Percentiles rank a stretch among this genome's conserved stretches.
Conservation (phyloP, 2,329 filamentous ascomycete species). For the Chaetoscypha palmicola region DNA sequence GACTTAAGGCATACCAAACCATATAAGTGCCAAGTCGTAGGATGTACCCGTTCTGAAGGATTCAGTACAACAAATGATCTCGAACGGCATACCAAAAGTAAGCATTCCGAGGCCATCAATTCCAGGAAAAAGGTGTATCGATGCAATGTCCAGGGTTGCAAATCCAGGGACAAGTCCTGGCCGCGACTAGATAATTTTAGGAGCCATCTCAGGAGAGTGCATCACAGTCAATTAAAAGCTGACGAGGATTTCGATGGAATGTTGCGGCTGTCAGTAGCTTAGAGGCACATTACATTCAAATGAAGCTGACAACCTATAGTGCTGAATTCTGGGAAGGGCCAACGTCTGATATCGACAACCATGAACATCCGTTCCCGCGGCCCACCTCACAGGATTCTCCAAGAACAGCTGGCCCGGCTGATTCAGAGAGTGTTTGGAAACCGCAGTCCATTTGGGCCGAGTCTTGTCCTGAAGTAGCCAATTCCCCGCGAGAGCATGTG, state of each 20-base stretch:
- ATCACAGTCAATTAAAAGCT: conserved; percentile 34
- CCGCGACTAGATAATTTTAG: conserved; percentile 81
- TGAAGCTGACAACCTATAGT: conserved; percentile 13
- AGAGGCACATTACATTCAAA: conserved; percentile 1
- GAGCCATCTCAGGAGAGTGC: conserved; percentile 66
- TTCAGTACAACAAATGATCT: conserved; percentile 80
- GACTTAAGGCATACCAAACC: conserved; percentile 61
- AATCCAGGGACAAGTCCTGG: conserved; percentile 62
- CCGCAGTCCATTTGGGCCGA: conserved; percentile 6
- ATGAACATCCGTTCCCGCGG: conserved; percentile 8
- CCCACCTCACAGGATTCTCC: conserved; percentile 4
- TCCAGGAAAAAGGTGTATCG: conserved; percentile 48
- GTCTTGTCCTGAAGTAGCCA: conserved; percentile 18
- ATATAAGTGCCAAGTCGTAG: conserved; percentile 50
- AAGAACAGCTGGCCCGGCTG: conserved; percentile 2
- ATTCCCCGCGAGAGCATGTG: conserved; percentile 13
- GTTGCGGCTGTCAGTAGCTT: conserved; percentile 38
- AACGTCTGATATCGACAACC: conserved; percentile 8
- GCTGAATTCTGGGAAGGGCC: conserved; percentile 19
- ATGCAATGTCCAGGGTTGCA: conserved; percentile 52
- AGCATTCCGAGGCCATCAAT: conserved; percentile 49
- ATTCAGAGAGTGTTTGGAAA: conserved; percentile 1
- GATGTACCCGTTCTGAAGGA: conserved; percentile 54
- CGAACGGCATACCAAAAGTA: conserved; percentile 67
- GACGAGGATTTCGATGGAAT: conserved; percentile 38